phyloP scores from a whole-genome alignment of 495 filamentous ascomycete species.

The Aspergillus homomorphus region DNA sequence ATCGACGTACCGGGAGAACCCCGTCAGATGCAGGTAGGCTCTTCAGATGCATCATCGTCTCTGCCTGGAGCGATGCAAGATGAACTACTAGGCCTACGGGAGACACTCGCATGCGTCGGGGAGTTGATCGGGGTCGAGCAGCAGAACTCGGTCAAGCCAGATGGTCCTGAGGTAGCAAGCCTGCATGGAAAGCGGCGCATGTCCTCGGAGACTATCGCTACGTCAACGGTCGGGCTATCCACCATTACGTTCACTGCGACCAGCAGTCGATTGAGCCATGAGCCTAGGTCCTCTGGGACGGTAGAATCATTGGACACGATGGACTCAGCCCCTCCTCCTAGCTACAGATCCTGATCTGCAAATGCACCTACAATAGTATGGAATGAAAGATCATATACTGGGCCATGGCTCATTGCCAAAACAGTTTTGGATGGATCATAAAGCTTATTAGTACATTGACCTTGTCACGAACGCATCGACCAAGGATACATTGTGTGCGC shows the following conservation, averaged over 20 bases:
- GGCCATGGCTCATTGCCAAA: neutral
- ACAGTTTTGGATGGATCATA: neutral
- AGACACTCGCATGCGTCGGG: slow-evolving; percentile 26
- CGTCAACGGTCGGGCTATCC: slow-evolving; percentile 21
- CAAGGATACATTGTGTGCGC: neutral
- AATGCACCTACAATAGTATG: neutral
- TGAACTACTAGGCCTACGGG: slow-evolving; percentile 23
- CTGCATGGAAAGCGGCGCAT: slow-evolving; percentile 1
- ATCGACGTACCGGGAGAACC: neutral
- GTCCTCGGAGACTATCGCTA: slow-evolving; percentile 9
- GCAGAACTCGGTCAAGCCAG: neutral
- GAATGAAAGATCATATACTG: neutral
- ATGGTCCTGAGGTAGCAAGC: neutral
- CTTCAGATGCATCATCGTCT: slow-evolving; percentile 26
- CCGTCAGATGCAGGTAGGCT: slow-evolving; percentile 11
- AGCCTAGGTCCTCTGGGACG: slow-evolving; percentile 20
- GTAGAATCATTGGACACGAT: slow-evolving; percentile 22
- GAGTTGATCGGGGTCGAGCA: slow-evolving; percentile 17
- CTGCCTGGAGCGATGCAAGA: slow-evolving; percentile 27
- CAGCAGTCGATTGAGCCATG: slow-evolving; percentile 23
- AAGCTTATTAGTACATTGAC: slow-evolving; percentile 5
- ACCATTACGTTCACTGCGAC: slow-evolving; percentile 18
- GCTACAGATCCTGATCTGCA: slow-evolving; percentile 16
- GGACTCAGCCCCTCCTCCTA: slow-evolving; percentile 20
- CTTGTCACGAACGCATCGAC: neutral